Percentiles rank a stretch among this genome's conserved stretches.
Conservation (phyloP, 129 eudicot genomes). For the Artemisia tridentata region DNA sequence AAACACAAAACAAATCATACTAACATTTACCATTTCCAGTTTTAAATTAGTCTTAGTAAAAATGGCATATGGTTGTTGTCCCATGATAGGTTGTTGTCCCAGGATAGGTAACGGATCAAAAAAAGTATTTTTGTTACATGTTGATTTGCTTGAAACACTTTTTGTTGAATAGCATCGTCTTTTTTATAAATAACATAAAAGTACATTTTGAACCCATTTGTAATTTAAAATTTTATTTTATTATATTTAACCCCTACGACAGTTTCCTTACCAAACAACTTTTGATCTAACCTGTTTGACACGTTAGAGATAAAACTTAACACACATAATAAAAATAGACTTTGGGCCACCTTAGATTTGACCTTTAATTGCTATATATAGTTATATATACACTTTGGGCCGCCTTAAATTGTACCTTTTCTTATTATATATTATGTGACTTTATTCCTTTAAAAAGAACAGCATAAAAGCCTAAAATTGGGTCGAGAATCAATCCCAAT, state of each 20-base stretch:
- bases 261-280: too few relatives aligned
- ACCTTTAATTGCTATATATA: too few relatives aligned
- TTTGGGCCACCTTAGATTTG: too few relatives aligned
- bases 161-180: background rate
- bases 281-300: too few relatives aligned
- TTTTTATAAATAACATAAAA: too few relatives aligned
- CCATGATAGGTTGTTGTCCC: slow-evolving; percentile 3
- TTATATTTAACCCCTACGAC: too few relatives aligned
- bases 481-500: slow-evolving; percentile 10
- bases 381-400: too few relatives aligned
- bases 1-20: slow-evolving; percentile 6
- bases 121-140: too few relatives aligned
- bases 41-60: slow-evolving; percentile 1
- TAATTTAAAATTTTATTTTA: too few relatives aligned
- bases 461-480: slow-evolving; percentile 2
- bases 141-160: background rate
- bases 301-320: too few relatives aligned
- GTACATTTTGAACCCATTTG: too few relatives aligned
- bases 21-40: slow-evolving; percentile 7
- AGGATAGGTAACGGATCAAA: background rate
- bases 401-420: background rate
- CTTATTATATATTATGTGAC: background rate
- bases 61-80: background rate
- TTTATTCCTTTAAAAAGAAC: background rate
- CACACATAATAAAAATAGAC: too few relatives aligned